These are phyloP conservation scores for Gossypium stocksii DNA, from an alignment of 345 rosid species.

Conservation along the genomic window DNA sequence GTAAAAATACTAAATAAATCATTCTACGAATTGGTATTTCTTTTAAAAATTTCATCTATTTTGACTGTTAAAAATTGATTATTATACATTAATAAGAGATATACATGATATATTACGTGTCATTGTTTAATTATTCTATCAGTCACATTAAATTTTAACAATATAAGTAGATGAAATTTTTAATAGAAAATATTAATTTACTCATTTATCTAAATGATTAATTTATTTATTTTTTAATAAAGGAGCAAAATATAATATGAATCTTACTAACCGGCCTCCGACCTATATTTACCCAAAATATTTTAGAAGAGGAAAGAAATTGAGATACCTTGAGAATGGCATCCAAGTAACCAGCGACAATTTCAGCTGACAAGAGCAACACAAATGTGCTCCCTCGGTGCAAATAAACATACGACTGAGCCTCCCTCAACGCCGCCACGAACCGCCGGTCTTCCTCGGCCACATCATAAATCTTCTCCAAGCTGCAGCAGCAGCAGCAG, in stretches of 20 bases:
- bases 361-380: slow-evolving; percentile 11
- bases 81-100: rapidly evolving
- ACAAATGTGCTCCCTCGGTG: slow-evolving; percentile 27
- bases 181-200: no score
- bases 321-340: background rate
- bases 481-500: background rate
- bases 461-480: background rate
- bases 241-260: no score
- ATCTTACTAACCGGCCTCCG: no score
- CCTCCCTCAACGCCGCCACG: slow-evolving; percentile 21
- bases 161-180: no score
- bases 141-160: no score
- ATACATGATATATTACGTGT: rapidly evolving
- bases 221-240: no score
- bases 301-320: background rate
- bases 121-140: rapidly evolving
- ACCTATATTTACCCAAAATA: no score
- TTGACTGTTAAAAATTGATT: rapidly evolving
- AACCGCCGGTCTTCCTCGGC: slow-evolving; percentile 8
- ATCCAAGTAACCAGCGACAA: slow-evolving; percentile 1
- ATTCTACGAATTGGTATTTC: rapidly evolving
- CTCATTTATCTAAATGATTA: no score
- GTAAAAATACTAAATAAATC: no score
- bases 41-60: no score
- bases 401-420: slow-evolving; percentile 15